Base-by-base conservation (phyloP, 1,284 basidiomycete species). In the Clitocybe nebularis region DNA sequence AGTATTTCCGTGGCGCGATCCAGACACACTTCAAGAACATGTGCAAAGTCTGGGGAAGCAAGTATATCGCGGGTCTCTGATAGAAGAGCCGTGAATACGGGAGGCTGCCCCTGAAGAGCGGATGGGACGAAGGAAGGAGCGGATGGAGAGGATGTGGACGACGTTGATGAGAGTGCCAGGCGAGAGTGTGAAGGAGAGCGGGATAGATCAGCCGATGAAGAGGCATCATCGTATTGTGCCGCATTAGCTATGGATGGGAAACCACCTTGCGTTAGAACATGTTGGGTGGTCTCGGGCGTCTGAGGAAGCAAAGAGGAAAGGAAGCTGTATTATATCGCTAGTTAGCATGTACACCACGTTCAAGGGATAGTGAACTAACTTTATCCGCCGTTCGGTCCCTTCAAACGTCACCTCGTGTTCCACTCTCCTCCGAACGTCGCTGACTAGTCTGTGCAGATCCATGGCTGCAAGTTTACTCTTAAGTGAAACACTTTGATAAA, bases 261-360 rank as follows among this genome's bases (percentile, higher is more conserved):
- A 19, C 84, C 84, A 30, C 83, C 82, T 57, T 83, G 77, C 1
- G 71, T 67, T 14, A 91, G 74, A 14, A 86, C 80, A 55, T 83
- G 81, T 19, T 81, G 70, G 11, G 81, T 77, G 5, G 75, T 81
- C 55, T 84, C 78, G 2, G 76, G 69, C 0, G 84, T 86, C 25
- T 79, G 74, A 2, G 89, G 88, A 4, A 90, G 72, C 6, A 91
- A 71, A 0, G 81, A 79, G 0, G 83, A 77, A n/a, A 83, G 59
- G 59, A 90, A 89, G 56, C 86, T 89, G 21, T 16, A 17, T 17
- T 36, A 4, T 33, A 4, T 19, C n/a, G 28, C 20, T 8, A 32
- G 75, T 8, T 78, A 64, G 16, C 75, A 62, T 0, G 69, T 65
- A 0, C 67, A 64, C 21, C 71, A 48, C 51, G 74, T 73, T 50